Conservation (phyloP, 2,329 filamentous ascomycete genomes). For the Nemania serpens region DNA sequence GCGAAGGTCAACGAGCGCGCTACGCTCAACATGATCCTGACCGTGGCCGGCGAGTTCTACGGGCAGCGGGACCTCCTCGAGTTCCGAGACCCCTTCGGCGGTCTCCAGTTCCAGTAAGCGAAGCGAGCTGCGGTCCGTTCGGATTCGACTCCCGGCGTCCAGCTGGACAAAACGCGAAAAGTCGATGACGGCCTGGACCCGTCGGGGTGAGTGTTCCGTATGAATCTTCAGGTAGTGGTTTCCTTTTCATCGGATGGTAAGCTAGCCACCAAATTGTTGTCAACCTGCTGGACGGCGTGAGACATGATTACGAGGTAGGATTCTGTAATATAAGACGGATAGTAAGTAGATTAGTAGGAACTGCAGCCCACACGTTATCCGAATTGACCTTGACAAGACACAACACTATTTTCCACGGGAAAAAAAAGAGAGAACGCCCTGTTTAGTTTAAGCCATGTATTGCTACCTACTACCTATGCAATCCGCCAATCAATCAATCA, state of each 20-base stretch:
- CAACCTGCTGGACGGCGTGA: neutral
- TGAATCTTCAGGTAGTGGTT: neutral
- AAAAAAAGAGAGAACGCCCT: too few relatives aligned
- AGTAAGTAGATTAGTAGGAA: too few relatives aligned
- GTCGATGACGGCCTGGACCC: neutral
- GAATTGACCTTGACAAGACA: too few relatives aligned
- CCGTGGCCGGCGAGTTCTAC: slow-evolving; percentile 84
- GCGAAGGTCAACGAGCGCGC: slow-evolving; percentile 60
- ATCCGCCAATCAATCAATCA: too few relatives aligned
- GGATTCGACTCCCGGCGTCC: too few relatives aligned
- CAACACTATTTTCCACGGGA: too few relatives aligned
- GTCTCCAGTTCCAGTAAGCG: slow-evolving; percentile 24
- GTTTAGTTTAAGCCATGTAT: too few relatives aligned
- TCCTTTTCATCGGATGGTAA: neutral
- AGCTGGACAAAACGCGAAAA: too few relatives aligned
- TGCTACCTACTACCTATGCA: too few relatives aligned
- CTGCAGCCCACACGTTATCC: too few relatives aligned
- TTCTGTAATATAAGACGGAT: too few relatives aligned
- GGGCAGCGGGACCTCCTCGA: slow-evolving; percentile 86
- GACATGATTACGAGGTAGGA: slow-evolving; percentile 13
- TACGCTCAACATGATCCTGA: slow-evolving; percentile 92
- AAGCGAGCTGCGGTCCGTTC: neutral
- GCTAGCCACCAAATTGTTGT: too few relatives aligned
- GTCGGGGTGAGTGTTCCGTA: slow-evolving; percentile 21
- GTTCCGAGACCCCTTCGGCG: slow-evolving; percentile 66